phyloP scores from a whole-genome alignment of 2,329 filamentous ascomycete genomes.

The Aspergillus calidoustus region DNA sequence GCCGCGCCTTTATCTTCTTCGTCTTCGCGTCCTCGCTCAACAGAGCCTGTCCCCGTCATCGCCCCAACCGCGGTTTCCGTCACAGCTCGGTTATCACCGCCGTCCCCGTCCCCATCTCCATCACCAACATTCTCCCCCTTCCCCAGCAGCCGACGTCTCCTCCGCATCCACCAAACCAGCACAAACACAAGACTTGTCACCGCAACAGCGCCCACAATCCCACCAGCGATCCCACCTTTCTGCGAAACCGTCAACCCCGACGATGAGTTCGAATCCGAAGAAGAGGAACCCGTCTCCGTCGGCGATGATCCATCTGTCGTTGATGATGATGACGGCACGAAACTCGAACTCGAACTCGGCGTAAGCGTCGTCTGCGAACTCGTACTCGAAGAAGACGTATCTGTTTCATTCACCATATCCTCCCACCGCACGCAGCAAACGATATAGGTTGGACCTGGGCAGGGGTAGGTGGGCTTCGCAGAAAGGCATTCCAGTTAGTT shows the following conservation, averaged over 20 bases:
- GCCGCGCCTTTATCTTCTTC: slow-evolving; percentile 3
- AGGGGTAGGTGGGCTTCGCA: slow-evolving; percentile 12
- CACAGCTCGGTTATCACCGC: neutral
- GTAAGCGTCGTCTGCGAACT: neutral
- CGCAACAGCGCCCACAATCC: slow-evolving; percentile 14
- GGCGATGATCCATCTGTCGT: neutral
- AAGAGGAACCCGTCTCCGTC: neutral
- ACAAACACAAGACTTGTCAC: slow-evolving; percentile 9
- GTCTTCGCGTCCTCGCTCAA: neutral
- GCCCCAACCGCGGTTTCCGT: neutral
- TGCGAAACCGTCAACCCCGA: slow-evolving; percentile 7
- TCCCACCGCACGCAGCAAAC: slow-evolving; percentile 17
- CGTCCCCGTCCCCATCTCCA: neutral
- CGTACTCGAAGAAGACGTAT: neutral
- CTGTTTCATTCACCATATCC: slow-evolving; percentile 9
- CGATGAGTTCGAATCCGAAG: neutral
- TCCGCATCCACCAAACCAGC: slow-evolving; percentile 7
- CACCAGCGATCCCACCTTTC: slow-evolving; percentile 20
- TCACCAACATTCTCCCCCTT: neutral
- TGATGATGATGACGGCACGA: neutral
- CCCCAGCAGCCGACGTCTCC: neutral
- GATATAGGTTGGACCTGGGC: slow-evolving; percentile 13
- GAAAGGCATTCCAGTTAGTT: neutral
- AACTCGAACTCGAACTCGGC: neutral
- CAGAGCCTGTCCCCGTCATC: neutral